Evolutionary conservation across 2,329 filamentous ascomycete genomes (phyloP), one percentile per base, ranked within the genome.

Genomic region (Phialophora macrospora): DNA sequence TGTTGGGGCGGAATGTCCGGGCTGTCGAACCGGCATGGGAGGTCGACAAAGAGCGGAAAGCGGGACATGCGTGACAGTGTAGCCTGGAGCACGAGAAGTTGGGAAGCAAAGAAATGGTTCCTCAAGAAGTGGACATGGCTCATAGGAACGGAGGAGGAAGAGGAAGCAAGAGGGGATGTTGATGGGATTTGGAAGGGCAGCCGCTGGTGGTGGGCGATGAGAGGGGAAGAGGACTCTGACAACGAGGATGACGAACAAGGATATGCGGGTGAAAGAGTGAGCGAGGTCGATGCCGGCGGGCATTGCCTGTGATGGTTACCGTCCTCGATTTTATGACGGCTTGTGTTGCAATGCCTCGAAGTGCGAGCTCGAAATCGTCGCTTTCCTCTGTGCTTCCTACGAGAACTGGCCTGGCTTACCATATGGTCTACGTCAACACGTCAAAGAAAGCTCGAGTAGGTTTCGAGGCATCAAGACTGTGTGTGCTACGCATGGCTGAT

Each of bases 31-130:
- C 22, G n/a, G 57, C 38, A 55, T 8, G 30, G 46, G 28, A 62
- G 54, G 26, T 57, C 32, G 14, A 48, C 17, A 1, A 56, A 32
- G 49, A 51, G 46, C 32, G 56, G 64, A 11, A 65, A 62, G 28
- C 46, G 67, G 17, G 75, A 76, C 3, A 60, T 66, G 63, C 26
- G 46, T 4, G 65, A 65, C 0, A 75, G 75, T 20, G 76, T 80
- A 12, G 77, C 80, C 0, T 82, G 80, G 80, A 79, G 80, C 60
- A 73, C 74, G 46, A 75, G 80, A 14, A 80, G 78, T 64, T 82
- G 80, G 80, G 80, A 82, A 63, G 80, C 78, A 1, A 76, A 75
- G 62, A 67, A 73, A 3, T 82, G 80, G 80, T 82, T 81, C 66
- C 58, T 82, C 34, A 75, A 77, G 51, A 82, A 82, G 68, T 81